Conservation (phyloP, 768 basidiomycete genomes). For the Podaxis sp. region DNA sequence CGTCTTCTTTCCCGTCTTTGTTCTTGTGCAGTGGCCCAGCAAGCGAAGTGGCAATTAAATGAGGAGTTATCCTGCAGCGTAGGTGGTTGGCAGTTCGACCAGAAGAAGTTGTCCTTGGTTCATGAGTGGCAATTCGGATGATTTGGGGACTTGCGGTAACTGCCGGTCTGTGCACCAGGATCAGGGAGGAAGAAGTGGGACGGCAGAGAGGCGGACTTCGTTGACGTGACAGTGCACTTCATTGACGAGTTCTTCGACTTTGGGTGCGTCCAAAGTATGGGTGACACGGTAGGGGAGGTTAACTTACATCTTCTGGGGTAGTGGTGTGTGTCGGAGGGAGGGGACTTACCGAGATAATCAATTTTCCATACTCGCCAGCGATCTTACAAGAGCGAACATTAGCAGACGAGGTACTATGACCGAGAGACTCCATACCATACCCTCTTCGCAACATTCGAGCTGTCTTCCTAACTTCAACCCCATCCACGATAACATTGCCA, state of each 20-base stretch:
- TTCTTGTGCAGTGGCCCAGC: no score
- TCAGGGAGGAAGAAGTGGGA: constrained; percentile 26
- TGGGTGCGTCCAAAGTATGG: constrained; percentile 67
- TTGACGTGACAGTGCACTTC: constrained; percentile 61
- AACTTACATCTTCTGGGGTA: constrained; percentile 73
- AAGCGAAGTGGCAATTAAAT: no score
- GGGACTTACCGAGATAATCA: constrained; percentile 41
- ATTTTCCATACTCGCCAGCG: constrained; percentile 53
- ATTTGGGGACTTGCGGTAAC: constrained; percentile 4
- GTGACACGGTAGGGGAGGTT: constrained; percentile 74
- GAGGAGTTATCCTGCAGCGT: no score
- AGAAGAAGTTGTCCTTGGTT: background rate
- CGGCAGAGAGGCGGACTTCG: constrained; percentile 48
- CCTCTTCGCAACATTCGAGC: constrained; percentile 82
- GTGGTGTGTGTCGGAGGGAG: background rate
- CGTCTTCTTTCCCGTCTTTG: no score
- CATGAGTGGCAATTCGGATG: background rate
- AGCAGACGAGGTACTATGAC: background rate
- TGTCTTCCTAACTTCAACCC: constrained; percentile 86
- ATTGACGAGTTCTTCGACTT: constrained; percentile 56
- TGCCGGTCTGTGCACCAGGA: constrained; percentile 20
- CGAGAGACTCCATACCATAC: constrained; percentile 39
- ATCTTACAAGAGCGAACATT: constrained; percentile 33
- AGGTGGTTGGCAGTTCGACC: background rate
- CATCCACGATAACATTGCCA: constrained; percentile 66